Evolutionary conservation across 2,329 filamentous ascomycete genomes (phyloP).

Genomic region (Penicillium oxalicum): DNA sequence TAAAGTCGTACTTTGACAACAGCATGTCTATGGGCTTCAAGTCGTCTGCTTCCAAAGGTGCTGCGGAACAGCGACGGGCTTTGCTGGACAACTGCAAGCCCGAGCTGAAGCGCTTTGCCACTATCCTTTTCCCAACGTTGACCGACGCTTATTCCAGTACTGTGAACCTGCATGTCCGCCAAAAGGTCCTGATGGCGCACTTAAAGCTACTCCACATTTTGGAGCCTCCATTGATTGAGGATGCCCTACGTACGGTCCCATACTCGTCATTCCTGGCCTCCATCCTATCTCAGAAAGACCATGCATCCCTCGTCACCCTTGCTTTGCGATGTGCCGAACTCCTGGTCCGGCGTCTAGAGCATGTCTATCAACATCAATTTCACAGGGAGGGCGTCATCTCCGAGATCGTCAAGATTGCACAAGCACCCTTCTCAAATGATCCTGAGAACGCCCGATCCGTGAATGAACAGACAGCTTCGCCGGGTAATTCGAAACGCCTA

Average conservation of each 20-base stretch:
- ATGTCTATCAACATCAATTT: slow-evolving; percentile 91
- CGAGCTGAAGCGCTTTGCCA: slow-evolving; percentile 83
- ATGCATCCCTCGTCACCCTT: slow-evolving; percentile 76
- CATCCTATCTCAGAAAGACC: slow-evolving; percentile 92
- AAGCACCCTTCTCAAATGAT: slow-evolving; percentile 30
- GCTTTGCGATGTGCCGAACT: slow-evolving; percentile 87
- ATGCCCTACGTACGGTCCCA: slow-evolving; percentile 78
- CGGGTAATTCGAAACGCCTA: slow-evolving; percentile 11
- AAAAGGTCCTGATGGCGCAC: slow-evolving; percentile 93
- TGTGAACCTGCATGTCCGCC: slow-evolving; percentile 86
- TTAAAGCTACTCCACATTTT: slow-evolving; percentile 96
- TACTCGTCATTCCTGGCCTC: slow-evolving; percentile 95
- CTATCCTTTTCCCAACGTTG: slow-evolving; percentile 87
- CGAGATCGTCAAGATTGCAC: slow-evolving; percentile 77
- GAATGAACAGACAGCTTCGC: slow-evolving; percentile 1
- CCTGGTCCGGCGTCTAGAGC: slow-evolving; percentile 73
- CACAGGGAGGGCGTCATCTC: slow-evolving; percentile 93
- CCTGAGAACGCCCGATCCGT: slow-evolving; percentile 11
- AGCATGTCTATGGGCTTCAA: slow-evolving; percentile 36
- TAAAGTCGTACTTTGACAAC: slow-evolving; percentile 42
- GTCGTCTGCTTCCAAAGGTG: slow-evolving; percentile 44
- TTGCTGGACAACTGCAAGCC: slow-evolving; percentile 75
- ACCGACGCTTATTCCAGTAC: slow-evolving; percentile 98
- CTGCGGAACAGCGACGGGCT: slow-evolving; percentile 71
- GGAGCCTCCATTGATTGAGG: slow-evolving; percentile 75